Base-by-base conservation (phyloP, 2,329 filamentous ascomycete genomes). In the Claviceps spartinae region DNA sequence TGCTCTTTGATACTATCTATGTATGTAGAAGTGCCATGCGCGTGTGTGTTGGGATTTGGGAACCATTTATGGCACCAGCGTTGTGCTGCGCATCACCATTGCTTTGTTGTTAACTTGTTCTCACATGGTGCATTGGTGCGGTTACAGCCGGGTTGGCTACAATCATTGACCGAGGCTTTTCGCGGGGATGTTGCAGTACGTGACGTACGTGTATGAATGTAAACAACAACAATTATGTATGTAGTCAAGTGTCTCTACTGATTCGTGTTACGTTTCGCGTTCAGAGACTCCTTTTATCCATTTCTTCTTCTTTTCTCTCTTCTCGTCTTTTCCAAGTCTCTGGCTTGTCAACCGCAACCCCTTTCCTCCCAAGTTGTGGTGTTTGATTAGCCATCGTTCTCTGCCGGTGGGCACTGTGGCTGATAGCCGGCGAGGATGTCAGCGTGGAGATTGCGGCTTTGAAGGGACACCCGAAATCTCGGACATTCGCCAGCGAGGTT, bases 381-480 rank as follows among this genome's bases (percentile, higher is more conserved):
- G 44, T 51, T 47, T 47, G 43, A 51, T 47, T 50, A 46, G 34
- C 16, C 34, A 38, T 38, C 48, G 41, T 18, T 43, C 41, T 22
- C 41, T 22, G 41, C 41, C 41, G 41, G 9, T 14, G 18, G 41
- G 41, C 22, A 9, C 41, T 43, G 20, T 43, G 41, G 41, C 41
- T 22, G 41, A 22, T 18, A 22, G 36, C 48, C 41, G 45, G 49
- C 24, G 49, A 13, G 43, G 22, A 30, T 14, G 36, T 43, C n/a
- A 44, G 37, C 20, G 20, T 41, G 40, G 40, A 41, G n/a, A 18
- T 9, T 9, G n/a, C 40, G n/a, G 40, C 14, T n/a, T 41, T 41
- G 4, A 40, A 26, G 40, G 7, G 40, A 18, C 16, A n/a, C 16
- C 16, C 40, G 18, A 41, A n/a, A 41, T 7, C 16, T n/a, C 16